Base-by-base conservation (phyloP, 176 grass and related monocot genomes). In the Avena atlantica region DNA sequence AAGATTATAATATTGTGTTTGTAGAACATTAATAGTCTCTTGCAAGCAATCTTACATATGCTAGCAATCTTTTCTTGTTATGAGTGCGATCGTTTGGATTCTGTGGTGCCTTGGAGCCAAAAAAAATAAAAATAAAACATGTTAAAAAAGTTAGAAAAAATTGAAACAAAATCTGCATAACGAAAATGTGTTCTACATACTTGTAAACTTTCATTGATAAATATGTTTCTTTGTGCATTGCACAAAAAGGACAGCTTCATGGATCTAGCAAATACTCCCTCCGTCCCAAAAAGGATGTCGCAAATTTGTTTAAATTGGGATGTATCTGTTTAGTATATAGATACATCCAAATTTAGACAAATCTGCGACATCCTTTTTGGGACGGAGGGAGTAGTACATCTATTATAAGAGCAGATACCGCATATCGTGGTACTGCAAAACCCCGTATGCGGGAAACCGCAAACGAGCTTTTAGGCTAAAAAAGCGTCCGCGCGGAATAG, bases 1-100 rank as follows among this genome's bases (percentile, higher is more conserved):
- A 79, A 82, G 40, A 52, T 16, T 83, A 51, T 50, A 53, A 62
- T 29, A 27, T 48, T 57, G 31, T 69, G 17, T 31, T 73, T 57
- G 21, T 47, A 78, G 49, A 74, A 76, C 6, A 10, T 13, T 74
- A 59, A 36, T 47, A 15, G 60, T 49, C 36, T 81, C 51, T 49
- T 62, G 17, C 47, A 80, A 65, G 48, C 12, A 85, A 66, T 80
- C 45, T 29, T 29, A 24, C 34, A 23, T 76, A 34, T 68, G 37
- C 36, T 44, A 12, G 16, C 67, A 42, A 20, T 42, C 40, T 42
- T 42, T 42, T 42, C 40, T 42, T 42, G 40, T 7, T 42, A 42
- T 6, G 40, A 57, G 17, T 57, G 55, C 2, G 17, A 17, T 20
- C 17, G 4, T 20, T 6, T 57, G 55, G 5, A 57, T 57, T 12